Evolutionary conservation across 2,329 filamentous ascomycete species (phyloP), one percentile per base, ranked within the genome.

Genomic region (Rachicladosporium sp.): DNA sequence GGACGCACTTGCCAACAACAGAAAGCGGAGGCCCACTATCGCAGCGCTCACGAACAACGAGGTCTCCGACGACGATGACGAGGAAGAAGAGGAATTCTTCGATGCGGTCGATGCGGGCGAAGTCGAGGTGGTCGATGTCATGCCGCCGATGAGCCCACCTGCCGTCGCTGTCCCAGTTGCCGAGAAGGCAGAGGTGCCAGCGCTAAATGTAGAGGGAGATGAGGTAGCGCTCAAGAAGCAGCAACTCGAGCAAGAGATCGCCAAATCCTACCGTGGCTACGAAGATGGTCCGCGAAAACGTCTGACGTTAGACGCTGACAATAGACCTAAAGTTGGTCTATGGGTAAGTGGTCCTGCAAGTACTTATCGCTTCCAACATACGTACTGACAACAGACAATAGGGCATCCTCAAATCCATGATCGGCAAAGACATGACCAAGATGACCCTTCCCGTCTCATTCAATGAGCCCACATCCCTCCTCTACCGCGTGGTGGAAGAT

Each of bases 381-480:
- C 35, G 21, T 38, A 39, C 31, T 63, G 44, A 64, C 47, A 8
- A 4, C 10, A 1, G 19, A 13, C 1, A 47, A 27, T 8, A 95
- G 88, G 82, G 82, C 49, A 95, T 98, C 51, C 68, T 98, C 47
- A 98, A 96, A 67, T 96, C 89, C 13, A 96, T 98, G 91, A 94
- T 98, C 62, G 91, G 91, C 47, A 96, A 98, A 61, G 91, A 98
- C 57, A 96, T 98, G 91, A 96, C 91, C 30, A 96, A 93, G 68
- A 98, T 98, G 89, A 96, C 91, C 0, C 68, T 98, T 12, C 91
- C 91, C 0, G 91, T 98, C 2, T 94, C 91, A 1, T 96, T 98
- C 69, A 98, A 98, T 63, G 91, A 98, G 62, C 91, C 91, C 1
- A 98, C 91, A 0, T 96, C 91, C 5, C 69, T 98, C 9, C 73